These are phyloP conservation scores for Letharia lupina DNA, from an alignment of 495 filamentous ascomycete species.

Conservation along the genomic window DNA sequence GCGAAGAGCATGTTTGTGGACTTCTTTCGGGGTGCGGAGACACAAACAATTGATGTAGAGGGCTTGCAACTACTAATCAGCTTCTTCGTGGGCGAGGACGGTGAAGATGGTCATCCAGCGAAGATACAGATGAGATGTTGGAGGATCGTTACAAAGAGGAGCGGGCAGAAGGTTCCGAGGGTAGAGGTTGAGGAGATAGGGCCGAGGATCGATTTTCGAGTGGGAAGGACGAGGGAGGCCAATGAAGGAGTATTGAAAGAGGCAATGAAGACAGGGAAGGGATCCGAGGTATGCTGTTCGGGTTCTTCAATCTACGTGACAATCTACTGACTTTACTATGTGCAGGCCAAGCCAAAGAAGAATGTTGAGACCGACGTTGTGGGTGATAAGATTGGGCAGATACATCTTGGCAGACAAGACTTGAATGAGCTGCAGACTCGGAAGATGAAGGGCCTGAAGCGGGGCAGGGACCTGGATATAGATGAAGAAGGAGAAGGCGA, in stretches of 20 bases:
- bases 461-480: constrained; percentile 52
- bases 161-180: constrained; percentile 75
- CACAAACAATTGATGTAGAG: constrained; percentile 79
- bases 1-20: constrained; percentile 83
- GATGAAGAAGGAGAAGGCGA: constrained; percentile 39
- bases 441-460: constrained; percentile 99
- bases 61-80: constrained; percentile 83
- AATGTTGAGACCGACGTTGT: constrained; percentile 85
- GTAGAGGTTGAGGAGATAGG: constrained; percentile 95
- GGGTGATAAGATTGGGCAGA: constrained; percentile 90
- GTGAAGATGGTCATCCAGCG: constrained; percentile 52
- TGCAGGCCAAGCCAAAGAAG: constrained; percentile 70
- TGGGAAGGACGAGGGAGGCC: constrained; percentile 72
- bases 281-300: constrained; percentile 14
- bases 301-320: neutral
- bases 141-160: constrained; percentile 72
- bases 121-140: constrained; percentile 76
- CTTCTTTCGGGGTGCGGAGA: constrained; percentile 74
- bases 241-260: constrained; percentile 75
- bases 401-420: constrained; percentile 90
- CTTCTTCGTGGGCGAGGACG: constrained; percentile 70
- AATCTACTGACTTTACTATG: neutral
- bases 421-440: constrained; percentile 79
- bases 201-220: constrained; percentile 84
- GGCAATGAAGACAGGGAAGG: constrained; percentile 76